Base-by-base conservation (phyloP, 2,329 filamentous ascomycete species). In the Corinectria fuckeliana region DNA sequence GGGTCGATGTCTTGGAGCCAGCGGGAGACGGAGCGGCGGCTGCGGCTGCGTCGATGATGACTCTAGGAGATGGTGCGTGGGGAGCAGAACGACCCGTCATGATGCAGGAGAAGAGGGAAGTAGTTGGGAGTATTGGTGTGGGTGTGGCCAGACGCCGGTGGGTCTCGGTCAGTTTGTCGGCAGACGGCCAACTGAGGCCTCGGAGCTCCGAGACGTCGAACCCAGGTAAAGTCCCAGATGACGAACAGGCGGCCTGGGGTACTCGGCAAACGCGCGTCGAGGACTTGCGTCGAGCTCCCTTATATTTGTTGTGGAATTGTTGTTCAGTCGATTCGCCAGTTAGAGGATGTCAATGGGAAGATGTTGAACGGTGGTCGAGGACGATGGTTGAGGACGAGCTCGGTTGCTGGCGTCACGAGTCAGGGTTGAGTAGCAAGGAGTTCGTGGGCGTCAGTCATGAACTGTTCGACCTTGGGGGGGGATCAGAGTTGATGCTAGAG, bases 181-280 rank as follows among this genome's bases (percentile, higher is more conserved):
- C 55, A 49, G 58, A 53, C 34, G 26, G 47, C 62, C 53, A 61
- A 56, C 28, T 56, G 36, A 58, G 57, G 59, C 49, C 65, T 74
- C 68, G 68, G 65, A 73, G 54, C 62, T 72, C 71, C 71, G 71
- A 72, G 57, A 65, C 54, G 26, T 60, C 53, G 63, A 64, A 62
- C n/a, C 60, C 53, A 59, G 41, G 61, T 56, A 56, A 48, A 32
- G 18, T 26, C 23, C 34, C 26, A 32, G 49, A 20, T 44, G 45
- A 25, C 20, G 26, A 44, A 41, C 47, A 28, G 52, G 42, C 48
- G 42, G 58, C 25, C n/a, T 42, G 56, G 34, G 28, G 28, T 41
- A 59, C 25, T 49, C 39, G 41, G 39, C 41, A 39, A 39, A 20
- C 55, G 21, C 55, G 55, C 25, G 14, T 45, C 23, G 23, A 38